Conservation (phyloP, 352 stramenopile genomes). For the Phytophthora meadii region DNA sequence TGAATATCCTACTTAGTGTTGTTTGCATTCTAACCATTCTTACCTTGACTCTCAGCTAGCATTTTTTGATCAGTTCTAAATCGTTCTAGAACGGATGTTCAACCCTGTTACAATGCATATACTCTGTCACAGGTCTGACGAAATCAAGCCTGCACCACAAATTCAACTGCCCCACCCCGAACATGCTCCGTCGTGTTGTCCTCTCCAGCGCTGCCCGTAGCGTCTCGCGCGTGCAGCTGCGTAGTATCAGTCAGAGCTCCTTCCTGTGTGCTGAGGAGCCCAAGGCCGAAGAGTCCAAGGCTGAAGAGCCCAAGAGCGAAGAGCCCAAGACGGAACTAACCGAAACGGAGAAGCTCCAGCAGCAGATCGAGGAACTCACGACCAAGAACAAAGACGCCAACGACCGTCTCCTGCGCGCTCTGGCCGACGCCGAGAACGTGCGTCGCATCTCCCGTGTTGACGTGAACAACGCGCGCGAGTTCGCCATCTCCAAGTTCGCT, state of each 20-base stretch:
- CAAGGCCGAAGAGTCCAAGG: conserved; percentile 49
- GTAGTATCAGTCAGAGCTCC: conserved; percentile 52
- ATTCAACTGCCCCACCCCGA: neutral
- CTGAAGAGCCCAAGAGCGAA: conserved; percentile 23
- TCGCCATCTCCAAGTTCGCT: conserved; percentile 96
- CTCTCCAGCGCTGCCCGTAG: conserved; percentile 48
- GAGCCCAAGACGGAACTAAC: conserved; percentile 21
- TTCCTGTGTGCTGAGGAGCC: conserved; percentile 46
- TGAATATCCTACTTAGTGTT: conserved; percentile 1
- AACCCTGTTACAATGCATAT: conserved; percentile 2
- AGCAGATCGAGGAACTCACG: conserved; percentile 79
- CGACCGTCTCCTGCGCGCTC: conserved; percentile 88
- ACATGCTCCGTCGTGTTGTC: conserved; percentile 73
- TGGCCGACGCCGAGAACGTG: conserved; percentile 99
- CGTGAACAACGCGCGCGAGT: conserved; percentile 93
- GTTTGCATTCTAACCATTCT: neutral
- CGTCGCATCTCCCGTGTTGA: conserved; percentile 94
- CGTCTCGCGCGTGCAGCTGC: conserved; percentile 47
- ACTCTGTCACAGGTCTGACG: neutral
- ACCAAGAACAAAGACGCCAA: conserved; percentile 82
- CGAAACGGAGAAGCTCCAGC: conserved; percentile 57
- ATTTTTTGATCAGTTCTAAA: too few species aligned
- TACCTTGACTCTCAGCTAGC: conserved; percentile 7
- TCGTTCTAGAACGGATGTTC: conserved; percentile 8
- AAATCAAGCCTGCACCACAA: neutral